Conservation (phyloP, 495 filamentous ascomycete species). For the Chlorociboria aeruginascens region DNA sequence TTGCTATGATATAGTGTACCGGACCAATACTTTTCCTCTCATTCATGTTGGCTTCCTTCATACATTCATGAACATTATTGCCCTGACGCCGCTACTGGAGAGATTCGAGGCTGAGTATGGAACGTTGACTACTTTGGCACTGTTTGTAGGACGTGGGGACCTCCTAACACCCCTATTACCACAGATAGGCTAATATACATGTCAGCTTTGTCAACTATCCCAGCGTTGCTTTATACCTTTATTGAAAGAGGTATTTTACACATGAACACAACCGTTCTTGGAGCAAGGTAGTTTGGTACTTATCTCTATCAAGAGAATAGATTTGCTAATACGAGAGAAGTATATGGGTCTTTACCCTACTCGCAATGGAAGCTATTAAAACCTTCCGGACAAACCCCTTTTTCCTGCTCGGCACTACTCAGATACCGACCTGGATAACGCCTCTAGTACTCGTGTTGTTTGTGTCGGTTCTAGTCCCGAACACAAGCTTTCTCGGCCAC, state of each 20-base stretch:
- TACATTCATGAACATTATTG: slow-evolving; percentile 62
- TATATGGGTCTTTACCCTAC: slow-evolving; percentile 82
- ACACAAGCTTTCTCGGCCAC: slow-evolving; percentile 77
- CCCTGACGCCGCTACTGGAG: slow-evolving; percentile 74
- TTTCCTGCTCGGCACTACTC: slow-evolving; percentile 58
- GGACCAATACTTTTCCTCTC: slow-evolving; percentile 84
- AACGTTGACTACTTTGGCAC: slow-evolving; percentile 66
- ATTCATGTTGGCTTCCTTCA: slow-evolving; percentile 77
- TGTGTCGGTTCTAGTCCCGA: slow-evolving; percentile 61
- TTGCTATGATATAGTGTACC: slow-evolving; percentile 53
- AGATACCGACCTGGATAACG: slow-evolving; percentile 85
- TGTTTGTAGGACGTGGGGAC: slow-evolving; percentile 82
- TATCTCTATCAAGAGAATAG: background rate
- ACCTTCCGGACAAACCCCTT: slow-evolving; percentile 60
- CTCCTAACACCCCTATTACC: background rate
- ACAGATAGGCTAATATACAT: slow-evolving; percentile 9
- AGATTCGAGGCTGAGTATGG: slow-evolving; percentile 91
- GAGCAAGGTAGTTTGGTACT: slow-evolving; percentile 61
- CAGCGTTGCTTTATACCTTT: slow-evolving; percentile 57
- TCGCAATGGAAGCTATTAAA: slow-evolving; percentile 74
- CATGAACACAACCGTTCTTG: slow-evolving; percentile 58
- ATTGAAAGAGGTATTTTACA: slow-evolving; percentile 56
- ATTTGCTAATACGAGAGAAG: slow-evolving; percentile 27
- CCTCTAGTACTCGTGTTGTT: slow-evolving; percentile 65
- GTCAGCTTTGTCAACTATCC: slow-evolving; percentile 67